Base-by-base conservation (phyloP, 2,329 filamentous ascomycete genomes). In the Ceratocystis lukuohia region DNA sequence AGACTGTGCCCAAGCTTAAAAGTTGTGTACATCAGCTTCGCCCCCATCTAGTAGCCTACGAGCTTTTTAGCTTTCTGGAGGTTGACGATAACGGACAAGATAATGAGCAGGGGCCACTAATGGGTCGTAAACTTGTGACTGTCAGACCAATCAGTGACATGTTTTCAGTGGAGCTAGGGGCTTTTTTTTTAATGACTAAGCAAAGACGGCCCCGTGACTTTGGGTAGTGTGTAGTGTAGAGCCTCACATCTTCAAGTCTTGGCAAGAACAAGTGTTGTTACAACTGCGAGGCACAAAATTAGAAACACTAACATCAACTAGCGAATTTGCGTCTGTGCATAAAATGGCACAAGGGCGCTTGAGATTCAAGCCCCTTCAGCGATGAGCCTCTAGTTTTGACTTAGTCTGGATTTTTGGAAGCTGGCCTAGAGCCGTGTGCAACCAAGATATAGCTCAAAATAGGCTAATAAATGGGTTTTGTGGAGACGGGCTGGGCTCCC, bases 61-160 rank as follows among this genome's bases (percentile, higher is more conserved):
- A 37, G 56, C 56, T 30, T 59, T 25, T 25, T n/a, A 37, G 15
- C 56, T 30, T n/a, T 59, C 12, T 15, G 30, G 37, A 37, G 56
- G 28, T 59, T 59, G 56, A 37, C 56, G 56, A 59, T 59, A 59
- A 59, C 56, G 56, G 56, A 37, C 56, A 28, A n/a, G 56, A 59
- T 59, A 37, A 59, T 33, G 56, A 37, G 56, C 56, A 59, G 20
- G 56, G 56, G 5, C 56, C 28, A 15, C 56, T 33, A 15, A 20
- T 59, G 56, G n/a, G 30, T n/a, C 28, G 20, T 25, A 15, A 22
- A 28, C 25, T 15, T 6, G 22, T 22, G 48, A 10, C 8, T 25
- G 20, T 10, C 17, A 15, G 22, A 25, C 56, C 56, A 59, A 59
- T 59, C 56, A 59, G 25, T 1, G 12, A 5, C 28, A n/a, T 3